Evolutionary conservation across 2,329 filamentous ascomycete genomes (phyloP).

Genomic region (Onygena corvina): DNA sequence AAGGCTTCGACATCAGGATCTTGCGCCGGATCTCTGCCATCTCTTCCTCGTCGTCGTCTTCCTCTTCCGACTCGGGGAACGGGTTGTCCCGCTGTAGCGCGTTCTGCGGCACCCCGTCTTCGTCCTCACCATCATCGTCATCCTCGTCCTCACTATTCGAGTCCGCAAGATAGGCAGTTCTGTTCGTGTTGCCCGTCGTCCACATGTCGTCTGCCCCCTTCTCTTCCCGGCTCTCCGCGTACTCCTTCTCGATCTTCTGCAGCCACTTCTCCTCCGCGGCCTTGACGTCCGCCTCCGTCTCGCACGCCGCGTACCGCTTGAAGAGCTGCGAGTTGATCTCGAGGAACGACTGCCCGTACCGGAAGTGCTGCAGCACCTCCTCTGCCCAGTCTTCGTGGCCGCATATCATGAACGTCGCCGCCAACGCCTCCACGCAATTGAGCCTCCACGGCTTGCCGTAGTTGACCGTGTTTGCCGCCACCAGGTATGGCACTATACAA

Average conservation of each 20-base stretch:
- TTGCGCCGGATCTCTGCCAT: slow-evolving; percentile 87
- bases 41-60: slow-evolving; percentile 76
- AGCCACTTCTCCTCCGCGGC: slow-evolving; percentile 79
- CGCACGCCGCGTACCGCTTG: slow-evolving; percentile 72
- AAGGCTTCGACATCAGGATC: slow-evolving; percentile 84
- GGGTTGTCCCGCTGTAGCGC: slow-evolving; percentile 52
- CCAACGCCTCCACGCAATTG: slow-evolving; percentile 91
- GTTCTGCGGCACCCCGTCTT: slow-evolving; percentile 39
- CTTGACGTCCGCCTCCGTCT: slow-evolving; percentile 71
- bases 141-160: slow-evolving; percentile 33
- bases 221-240: slow-evolving; percentile 61
- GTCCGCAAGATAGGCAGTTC: slow-evolving; percentile 39
- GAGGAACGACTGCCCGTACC: slow-evolving; percentile 77
- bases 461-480: slow-evolving; percentile 93
- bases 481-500: slow-evolving; percentile 81
- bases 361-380: slow-evolving; percentile 69
- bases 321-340: slow-evolving; percentile 78
- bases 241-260: slow-evolving; percentile 78
- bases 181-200: slow-evolving; percentile 83
- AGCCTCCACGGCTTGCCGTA: slow-evolving; percentile 91
- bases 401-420: slow-evolving; percentile 86
- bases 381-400: slow-evolving; percentile 84
- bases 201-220: slow-evolving; percentile 57
- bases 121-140: slow-evolving; percentile 23
- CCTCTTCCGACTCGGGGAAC: slow-evolving; percentile 65